Evolutionary conservation across 176 grass and related monocot species (phyloP).

Genomic region (Pontederia crassipes): DNA sequence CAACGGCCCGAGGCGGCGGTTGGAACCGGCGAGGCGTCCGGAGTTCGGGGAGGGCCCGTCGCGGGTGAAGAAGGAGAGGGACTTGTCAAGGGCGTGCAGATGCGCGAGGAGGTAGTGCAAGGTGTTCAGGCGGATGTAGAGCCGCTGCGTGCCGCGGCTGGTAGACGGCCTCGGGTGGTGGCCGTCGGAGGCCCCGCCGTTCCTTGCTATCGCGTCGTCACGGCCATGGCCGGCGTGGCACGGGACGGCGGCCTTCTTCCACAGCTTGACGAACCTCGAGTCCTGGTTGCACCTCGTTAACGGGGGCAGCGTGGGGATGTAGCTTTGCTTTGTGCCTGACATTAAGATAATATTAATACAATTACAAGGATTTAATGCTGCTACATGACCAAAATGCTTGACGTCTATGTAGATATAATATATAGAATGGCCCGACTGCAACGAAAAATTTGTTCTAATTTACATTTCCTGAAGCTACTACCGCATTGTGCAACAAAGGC

Average conservation of each 20-base stretch:
- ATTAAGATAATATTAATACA: neutral
- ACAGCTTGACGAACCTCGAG: conserved; percentile 38
- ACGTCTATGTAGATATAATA: too few relatives aligned
- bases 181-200: neutral
- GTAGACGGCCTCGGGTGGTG: conserved; percentile 10
- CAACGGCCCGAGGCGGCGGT: neutral
- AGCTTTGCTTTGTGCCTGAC: conserved; percentile 62
- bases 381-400: too few relatives aligned
- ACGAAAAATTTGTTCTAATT: too few relatives aligned
- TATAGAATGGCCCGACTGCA: too few relatives aligned
- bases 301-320: conserved; percentile 56
- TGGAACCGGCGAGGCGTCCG: neutral
- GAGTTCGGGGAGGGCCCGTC: neutral
- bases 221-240: neutral
- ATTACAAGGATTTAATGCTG: neutral
- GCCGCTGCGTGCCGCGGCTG: conserved; percentile 10
- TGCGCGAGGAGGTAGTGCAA: conserved; percentile 9
- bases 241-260: neutral
- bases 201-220: too few relatives aligned
- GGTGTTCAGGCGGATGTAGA: conserved; percentile 17
- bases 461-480: conserved; percentile 6
- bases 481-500: conserved; percentile 71
- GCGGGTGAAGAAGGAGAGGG: conserved; percentile 12
- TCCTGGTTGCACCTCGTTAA: conserved; percentile 87
- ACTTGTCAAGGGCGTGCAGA: conserved; percentile 14